Percentiles rank a stretch among this genome's conserved stretches.
These are phyloP conservation scores for Dendrothele bispora DNA, from an alignment of 768 basidiomycete genomes.

Conservation along the genomic window DNA sequence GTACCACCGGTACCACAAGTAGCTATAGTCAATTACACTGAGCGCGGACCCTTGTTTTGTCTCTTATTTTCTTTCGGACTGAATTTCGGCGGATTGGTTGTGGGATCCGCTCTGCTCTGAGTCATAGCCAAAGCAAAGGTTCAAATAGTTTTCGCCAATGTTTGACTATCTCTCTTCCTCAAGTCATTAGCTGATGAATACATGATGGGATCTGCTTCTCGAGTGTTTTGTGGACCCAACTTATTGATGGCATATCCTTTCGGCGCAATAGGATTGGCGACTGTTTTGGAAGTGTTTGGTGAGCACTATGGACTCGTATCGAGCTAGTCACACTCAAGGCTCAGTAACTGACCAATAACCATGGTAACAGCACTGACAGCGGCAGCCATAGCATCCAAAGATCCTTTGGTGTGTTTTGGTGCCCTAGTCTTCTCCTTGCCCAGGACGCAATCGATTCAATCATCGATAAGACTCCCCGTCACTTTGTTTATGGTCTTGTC, in stretches of 20 bases:
- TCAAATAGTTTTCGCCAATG: not conserved
- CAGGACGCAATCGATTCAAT: too few relatives aligned
- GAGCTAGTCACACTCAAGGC: not conserved
- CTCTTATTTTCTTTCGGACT: conserved; percentile 4
- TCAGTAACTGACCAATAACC: not conserved
- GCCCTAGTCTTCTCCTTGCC: not conserved
- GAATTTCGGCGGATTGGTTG: conserved; percentile 3
- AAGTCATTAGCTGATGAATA: not conserved
- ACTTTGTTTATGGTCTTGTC: too few relatives aligned
- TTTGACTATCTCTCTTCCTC: not conserved
- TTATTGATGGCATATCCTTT: conserved; percentile 3
- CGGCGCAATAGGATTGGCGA: not conserved
- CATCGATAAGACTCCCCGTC: too few relatives aligned
- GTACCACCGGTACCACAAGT: not conserved
- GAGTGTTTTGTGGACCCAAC: not conserved
- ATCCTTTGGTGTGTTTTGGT: not conserved
- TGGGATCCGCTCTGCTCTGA: conserved; percentile 6
- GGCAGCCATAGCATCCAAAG: too few relatives aligned
- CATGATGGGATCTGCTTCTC: conserved; percentile 1
- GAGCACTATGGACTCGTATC: too few relatives aligned
- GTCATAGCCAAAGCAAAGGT: conserved; percentile 3
- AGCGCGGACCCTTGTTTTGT: not conserved
- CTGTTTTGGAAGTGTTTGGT: not conserved
- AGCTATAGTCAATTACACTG: conserved; percentile 4
- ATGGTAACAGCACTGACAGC: not conserved